These are phyloP conservation scores for Mycena sp. DNA, from an alignment of 1,284 basidiomycete genomes.

Conservation along the genomic window DNA sequence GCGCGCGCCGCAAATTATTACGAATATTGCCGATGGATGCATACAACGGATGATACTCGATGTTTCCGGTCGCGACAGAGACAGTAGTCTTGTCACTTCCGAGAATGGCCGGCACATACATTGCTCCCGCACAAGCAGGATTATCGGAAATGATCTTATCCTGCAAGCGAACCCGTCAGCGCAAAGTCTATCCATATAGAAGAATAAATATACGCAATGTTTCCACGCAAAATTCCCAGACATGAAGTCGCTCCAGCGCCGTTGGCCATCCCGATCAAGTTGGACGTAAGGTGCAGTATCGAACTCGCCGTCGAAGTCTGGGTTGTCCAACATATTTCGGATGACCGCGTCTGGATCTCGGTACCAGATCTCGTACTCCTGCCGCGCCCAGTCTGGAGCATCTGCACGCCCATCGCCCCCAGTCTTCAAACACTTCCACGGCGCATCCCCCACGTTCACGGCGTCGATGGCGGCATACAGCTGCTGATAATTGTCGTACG, in stretches of 20 bases:
- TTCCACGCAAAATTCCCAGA: slow-evolving; percentile 47
- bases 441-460: slow-evolving; percentile 36
- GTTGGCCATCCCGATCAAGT: slow-evolving; percentile 19
- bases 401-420: slow-evolving; percentile 22
- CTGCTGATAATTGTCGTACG: slow-evolving; percentile 37
- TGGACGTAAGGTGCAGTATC: slow-evolving; percentile 42
- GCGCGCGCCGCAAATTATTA: slow-evolving; percentile 40
- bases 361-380: slow-evolving; percentile 47
- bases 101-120: slow-evolving; percentile 45
- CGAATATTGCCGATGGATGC: slow-evolving; percentile 41
- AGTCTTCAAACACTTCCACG: slow-evolving; percentile 40
- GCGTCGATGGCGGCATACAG: slow-evolving; percentile 41
- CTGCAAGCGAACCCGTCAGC: not conserved
- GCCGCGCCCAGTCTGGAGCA: slow-evolving; percentile 42
- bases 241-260: slow-evolving; percentile 43
- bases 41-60: slow-evolving; percentile 45
- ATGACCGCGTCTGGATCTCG: slow-evolving; percentile 41
- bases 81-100: slow-evolving; percentile 50
- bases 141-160: slow-evolving; percentile 31
- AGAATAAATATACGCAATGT: too few relatives aligned
- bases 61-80: slow-evolving; percentile 47
- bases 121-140: slow-evolving; percentile 36
- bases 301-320: slow-evolving; percentile 37
- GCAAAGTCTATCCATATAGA: too few relatives aligned
- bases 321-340: slow-evolving; percentile 41